Evolutionary conservation across 805 yeast species (phyloP).

Genomic region (Ogataea saltuana): DNA sequence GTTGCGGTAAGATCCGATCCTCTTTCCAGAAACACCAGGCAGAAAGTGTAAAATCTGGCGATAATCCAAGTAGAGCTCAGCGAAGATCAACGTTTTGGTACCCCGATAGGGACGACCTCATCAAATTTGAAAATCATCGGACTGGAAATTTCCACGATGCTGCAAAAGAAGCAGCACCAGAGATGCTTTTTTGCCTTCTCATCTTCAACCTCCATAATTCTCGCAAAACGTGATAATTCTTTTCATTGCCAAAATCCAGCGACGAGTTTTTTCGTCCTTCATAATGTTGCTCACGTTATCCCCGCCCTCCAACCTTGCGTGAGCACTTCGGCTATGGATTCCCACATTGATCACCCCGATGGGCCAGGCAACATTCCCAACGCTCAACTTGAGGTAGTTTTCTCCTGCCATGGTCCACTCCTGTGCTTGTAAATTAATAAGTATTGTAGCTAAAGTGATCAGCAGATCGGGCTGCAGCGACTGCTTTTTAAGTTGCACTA

Average conservation of each 20-base stretch:
- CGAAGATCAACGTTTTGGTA: too few relatives aligned
- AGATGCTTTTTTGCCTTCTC: background rate
- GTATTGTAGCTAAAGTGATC: conserved; percentile 58
- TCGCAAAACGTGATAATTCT: conserved; percentile 64
- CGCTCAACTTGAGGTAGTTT: conserved; percentile 70
- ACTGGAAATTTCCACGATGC: background rate
- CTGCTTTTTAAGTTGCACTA: conserved; percentile 53
- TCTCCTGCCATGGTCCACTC: conserved; percentile 59
- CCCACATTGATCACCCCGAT: conserved; percentile 80
- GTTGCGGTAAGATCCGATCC: background rate
- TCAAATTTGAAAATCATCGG: background rate
- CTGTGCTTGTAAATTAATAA: conserved; percentile 57
- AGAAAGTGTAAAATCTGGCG: background rate
- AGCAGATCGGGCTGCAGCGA: conserved; percentile 43
- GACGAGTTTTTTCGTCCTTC: conserved; percentile 72
- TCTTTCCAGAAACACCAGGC: background rate
- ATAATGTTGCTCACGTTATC: conserved; percentile 63
- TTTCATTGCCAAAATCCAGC: conserved; percentile 76
- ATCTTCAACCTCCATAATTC: background rate
- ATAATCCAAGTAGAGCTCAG: too few relatives aligned
- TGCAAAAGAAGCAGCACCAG: background rate
- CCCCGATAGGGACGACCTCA: too few relatives aligned
- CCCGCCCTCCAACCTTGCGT: conserved; percentile 48
- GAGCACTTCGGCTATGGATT: conserved; percentile 73
- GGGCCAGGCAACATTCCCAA: conserved; percentile 93